phyloP scores from a whole-genome alignment of 176 grass and related monocot genomes.

The Phyllostachys edulis region DNA sequence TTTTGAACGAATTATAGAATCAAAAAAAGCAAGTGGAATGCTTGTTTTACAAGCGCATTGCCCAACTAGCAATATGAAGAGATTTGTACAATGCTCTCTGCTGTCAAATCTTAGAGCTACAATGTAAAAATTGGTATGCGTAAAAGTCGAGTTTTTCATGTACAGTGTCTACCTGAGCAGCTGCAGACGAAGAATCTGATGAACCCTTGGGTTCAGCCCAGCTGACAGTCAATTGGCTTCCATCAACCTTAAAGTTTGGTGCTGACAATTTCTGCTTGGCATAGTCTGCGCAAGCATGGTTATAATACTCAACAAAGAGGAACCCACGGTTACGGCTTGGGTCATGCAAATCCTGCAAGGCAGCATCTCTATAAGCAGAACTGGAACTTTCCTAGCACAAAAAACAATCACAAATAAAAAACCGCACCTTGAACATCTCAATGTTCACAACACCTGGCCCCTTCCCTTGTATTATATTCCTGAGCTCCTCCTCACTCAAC shows the following conservation, averaged over 20 bases:
- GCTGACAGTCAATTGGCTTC: slow-evolving; percentile 82
- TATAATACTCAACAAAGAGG: slow-evolving; percentile 94
- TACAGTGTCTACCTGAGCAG: slow-evolving; percentile 55
- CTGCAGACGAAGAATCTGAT: slow-evolving; percentile 63
- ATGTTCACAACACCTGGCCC: slow-evolving; percentile 85
- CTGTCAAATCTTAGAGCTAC: neutral
- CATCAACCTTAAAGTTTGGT: slow-evolving; percentile 82
- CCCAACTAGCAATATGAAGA: neutral
- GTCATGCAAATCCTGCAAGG: slow-evolving; percentile 83
- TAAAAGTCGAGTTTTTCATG: neutral
- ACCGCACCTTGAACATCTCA: slow-evolving; percentile 86
- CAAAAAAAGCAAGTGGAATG: neutral
- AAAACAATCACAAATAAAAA: neutral
- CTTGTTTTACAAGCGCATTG: neutral
- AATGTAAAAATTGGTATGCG: neutral
- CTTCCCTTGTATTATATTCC: slow-evolving; percentile 72
- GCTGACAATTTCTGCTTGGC: slow-evolving; percentile 65
- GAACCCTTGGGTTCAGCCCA: slow-evolving; percentile 92
- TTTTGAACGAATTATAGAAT: neutral
- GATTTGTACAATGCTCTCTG: neutral
- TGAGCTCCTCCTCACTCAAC: slow-evolving; percentile 83
- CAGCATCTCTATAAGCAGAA: slow-evolving; percentile 5
- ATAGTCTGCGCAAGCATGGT: slow-evolving; percentile 92
- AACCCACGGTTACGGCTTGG: slow-evolving; percentile 88
- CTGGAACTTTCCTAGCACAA: neutral